Conservation (phyloP, 2,329 filamentous ascomycete species). For the Fonsecaea multimorphosa region DNA sequence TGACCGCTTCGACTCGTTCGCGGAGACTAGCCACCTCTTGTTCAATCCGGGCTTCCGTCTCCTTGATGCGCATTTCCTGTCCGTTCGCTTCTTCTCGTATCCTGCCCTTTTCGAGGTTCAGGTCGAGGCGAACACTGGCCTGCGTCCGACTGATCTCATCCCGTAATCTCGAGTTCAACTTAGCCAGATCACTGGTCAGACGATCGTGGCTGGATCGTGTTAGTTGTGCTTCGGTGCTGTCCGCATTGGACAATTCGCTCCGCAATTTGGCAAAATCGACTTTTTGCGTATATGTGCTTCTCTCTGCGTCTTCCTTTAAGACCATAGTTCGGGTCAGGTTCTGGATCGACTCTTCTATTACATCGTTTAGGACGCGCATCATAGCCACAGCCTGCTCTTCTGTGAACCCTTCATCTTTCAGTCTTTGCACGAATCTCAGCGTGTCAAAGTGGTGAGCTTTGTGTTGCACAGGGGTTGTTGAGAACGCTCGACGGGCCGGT, state of each 20-base stretch:
- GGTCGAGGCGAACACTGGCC: slow-evolving; percentile 85
- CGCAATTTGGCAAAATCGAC: slow-evolving; percentile 98
- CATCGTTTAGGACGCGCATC: slow-evolving; percentile 96
- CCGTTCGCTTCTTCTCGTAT: slow-evolving; percentile 95
- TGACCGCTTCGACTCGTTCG: slow-evolving; percentile 94
- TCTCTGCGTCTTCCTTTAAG: slow-evolving; percentile 74
- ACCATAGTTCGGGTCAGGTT: slow-evolving; percentile 99
- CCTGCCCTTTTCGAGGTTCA: slow-evolving; percentile 95
- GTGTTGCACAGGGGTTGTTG: slow-evolving; percentile 66
- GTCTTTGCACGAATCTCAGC: slow-evolving; percentile 89
- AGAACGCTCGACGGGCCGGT: slow-evolving; percentile 55
- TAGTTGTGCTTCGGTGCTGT: slow-evolving; percentile 86
- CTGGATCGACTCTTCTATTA: slow-evolving; percentile 97
- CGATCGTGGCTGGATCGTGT: slow-evolving; percentile 90
- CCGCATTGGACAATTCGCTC: slow-evolving; percentile 88
- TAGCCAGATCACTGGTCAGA: slow-evolving; percentile 91
- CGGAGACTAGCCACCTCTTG: slow-evolving; percentile 90
- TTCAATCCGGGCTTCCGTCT: slow-evolving; percentile 98
- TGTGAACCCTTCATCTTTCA: slow-evolving; percentile 90
- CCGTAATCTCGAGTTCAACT: slow-evolving; percentile 83
- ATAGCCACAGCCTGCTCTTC: slow-evolving; percentile 96
- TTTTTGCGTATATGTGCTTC: slow-evolving; percentile 75
- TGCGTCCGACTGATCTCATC: slow-evolving; percentile 96
- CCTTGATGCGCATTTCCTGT: slow-evolving; percentile 97
- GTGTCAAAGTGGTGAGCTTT: slow-evolving; percentile 98